Base-by-base conservation (phyloP, 768 basidiomycete genomes). In the Naganishia randhawae region DNA sequence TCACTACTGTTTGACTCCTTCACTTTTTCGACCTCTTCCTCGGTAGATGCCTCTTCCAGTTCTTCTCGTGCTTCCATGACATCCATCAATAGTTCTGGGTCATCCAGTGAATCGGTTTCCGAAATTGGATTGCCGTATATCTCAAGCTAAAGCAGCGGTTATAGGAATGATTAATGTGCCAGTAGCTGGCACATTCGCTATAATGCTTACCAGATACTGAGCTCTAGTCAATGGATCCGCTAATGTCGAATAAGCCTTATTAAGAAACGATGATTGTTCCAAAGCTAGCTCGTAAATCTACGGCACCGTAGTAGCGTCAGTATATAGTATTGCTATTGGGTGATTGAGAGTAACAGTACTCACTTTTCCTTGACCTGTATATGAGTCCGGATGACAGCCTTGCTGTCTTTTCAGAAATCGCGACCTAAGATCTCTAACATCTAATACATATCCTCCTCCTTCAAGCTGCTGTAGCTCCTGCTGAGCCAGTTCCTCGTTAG, bases 351-450 rank as follows among this genome's bases (percentile, higher is more conserved):
- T n/a, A 37, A 39, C 73, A 63, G 3, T 79, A 74, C 80, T 63
- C 71, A 89, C 89, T 69, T 84, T 79, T 66, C 86, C 86, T 74
- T 85, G 84, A 33, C 86, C 84, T 37, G 86, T 84, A 88, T 90
- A 95, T 14, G 86, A 83, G 77, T 97, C 93, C 0, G 93, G 93
- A 81, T 97, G 93, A 62, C 90, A 87, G 25, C 85, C 81, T 25
- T 86, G 83, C 75, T 95, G 93, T 3, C 89, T 85, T 52, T 84
- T 81, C 37, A 89, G 82, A 77, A 91, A 94, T 32, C 84, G 83
- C 39, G 82, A 81, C 77, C 86, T 88, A 68, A 96, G 80, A 22
- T 83, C 81, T 0, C 80, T 73, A 17, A 84, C 73, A 75, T 92
- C 86, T 50, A 97, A 80, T 17, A 83, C 78, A 80, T 91, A 95